A percentile compares a stretch with the other conserved stretches of the same genome.
Evolutionary conservation across 108 stramenopile genomes (phyloP).

Genomic region (Skeletonema potamos): DNA sequence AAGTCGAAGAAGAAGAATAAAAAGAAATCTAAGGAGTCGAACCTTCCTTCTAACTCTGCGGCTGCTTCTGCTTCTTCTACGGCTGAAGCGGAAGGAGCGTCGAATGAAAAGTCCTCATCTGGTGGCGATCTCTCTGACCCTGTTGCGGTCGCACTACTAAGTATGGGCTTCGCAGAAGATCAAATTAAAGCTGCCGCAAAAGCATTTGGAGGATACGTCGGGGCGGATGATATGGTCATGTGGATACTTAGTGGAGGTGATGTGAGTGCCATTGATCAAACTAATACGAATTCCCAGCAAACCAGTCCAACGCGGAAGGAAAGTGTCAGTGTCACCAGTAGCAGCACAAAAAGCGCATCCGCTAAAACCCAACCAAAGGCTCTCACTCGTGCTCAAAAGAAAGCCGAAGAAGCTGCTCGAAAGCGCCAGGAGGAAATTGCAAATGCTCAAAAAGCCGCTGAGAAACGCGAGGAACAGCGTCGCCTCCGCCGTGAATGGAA

Average conservation of each 20-base stretch:
- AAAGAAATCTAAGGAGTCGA: constrained; percentile 53
- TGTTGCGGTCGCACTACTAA: constrained; percentile 64
- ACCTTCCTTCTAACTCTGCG: constrained; percentile 4
- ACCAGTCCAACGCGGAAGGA: background rate
- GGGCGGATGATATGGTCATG: constrained; percentile 80
- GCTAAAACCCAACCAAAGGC: constrained; percentile 17
- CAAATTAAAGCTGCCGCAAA: constrained; percentile 67
- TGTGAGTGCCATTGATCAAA: constrained; percentile 11
- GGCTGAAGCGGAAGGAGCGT: constrained; percentile 6
- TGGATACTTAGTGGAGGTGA: constrained; percentile 68
- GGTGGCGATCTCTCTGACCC: constrained; percentile 55
- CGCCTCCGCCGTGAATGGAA: constrained; percentile 87
- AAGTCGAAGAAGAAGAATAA: constrained; percentile 66
- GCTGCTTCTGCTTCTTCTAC: constrained; percentile 4
- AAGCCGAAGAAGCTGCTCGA: constrained; percentile 42
- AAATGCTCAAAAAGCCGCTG: constrained; percentile 57
- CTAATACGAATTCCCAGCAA: constrained; percentile 2
- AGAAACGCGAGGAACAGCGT: constrained; percentile 78
- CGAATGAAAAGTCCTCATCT: background rate
- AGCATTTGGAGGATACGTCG: constrained; percentile 80
- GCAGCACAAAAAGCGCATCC: constrained; percentile 1
- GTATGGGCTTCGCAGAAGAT: constrained; percentile 79
- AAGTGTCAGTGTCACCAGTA: background rate
- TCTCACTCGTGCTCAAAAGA: constrained; percentile 15
- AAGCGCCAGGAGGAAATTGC: constrained; percentile 50